phyloP scores from a whole-genome alignment of 2,329 filamentous ascomycete species.

The Penicillium paneum region DNA sequence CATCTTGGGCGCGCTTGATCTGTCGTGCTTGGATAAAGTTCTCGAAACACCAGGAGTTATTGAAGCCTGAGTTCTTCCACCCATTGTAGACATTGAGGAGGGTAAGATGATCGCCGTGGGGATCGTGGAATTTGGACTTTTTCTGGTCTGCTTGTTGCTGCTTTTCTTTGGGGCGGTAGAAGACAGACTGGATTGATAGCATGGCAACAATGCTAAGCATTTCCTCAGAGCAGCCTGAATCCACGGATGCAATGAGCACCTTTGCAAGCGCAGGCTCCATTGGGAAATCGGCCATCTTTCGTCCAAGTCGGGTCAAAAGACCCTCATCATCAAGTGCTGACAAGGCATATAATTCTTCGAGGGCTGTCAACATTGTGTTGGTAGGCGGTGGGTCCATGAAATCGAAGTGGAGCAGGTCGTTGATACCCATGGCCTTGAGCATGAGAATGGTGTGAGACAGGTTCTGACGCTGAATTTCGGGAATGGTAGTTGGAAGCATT shows the following conservation, averaged over 20 bases:
- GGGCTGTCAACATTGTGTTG: conserved; percentile 93
- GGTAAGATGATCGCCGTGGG: conserved; percentile 89
- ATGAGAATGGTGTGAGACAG: conserved; percentile 89
- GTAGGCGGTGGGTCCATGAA: conserved; percentile 99
- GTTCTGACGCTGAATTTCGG: conserved; percentile 95
- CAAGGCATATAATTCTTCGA: conserved; percentile 92
- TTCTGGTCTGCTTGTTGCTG: conserved; percentile 95
- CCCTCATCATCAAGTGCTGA: conserved; percentile 94
- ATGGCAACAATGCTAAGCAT: conserved; percentile 92
- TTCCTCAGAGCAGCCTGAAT: conserved; percentile 87
- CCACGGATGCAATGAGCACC: conserved; percentile 80
- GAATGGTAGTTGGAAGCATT: conserved; percentile 93
- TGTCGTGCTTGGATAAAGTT: conserved; percentile 93
- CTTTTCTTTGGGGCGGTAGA: conserved; percentile 96
- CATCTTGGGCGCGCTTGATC: conserved; percentile 86
- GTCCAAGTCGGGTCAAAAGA: conserved; percentile 80
- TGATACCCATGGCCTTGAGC: conserved; percentile 99
- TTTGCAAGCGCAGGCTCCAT: conserved; percentile 95
- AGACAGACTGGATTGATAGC: conserved; percentile 81
- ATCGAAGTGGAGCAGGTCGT: conserved; percentile 93
- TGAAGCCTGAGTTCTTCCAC: conserved; percentile 85
- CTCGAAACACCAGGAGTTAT: conserved; percentile 90
- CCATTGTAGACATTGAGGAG: conserved; percentile 94
- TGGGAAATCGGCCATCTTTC: conserved; percentile 98
- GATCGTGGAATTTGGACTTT: conserved; percentile 95